Evolutionary conservation across 2,329 filamentous ascomycete genomes (phyloP), one percentile per base, ranked within the genome.

Genomic region (Neonectria hederae): DNA sequence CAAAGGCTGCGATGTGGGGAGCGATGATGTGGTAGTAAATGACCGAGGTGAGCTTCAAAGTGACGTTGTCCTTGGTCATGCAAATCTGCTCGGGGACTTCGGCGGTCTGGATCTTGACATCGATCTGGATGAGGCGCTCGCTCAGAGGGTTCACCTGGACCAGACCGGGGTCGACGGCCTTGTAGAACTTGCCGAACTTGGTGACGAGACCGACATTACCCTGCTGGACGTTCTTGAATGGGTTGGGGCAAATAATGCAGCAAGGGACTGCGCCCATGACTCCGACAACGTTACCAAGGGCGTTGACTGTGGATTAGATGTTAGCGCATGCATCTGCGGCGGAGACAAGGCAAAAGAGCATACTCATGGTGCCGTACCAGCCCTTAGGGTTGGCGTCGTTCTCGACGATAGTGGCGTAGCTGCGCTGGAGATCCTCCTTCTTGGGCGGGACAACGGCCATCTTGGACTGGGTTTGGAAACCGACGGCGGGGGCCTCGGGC

Each of bases 61-160:
- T 97, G 68, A 98, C 96, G 75, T 99, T 99, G 85, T 99, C 96
- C 84, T 98, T 98, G 79, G 96, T 99, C 94, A 99, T 99, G 86
- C 96, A 98, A 67, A 95, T 89, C 82, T 99, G 96, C 81, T 94
- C 90, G 19, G 95, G 95, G 24, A 99, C 96, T 84, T 99, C 91
- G 78, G 97, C 93, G 70, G 97, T 97, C 83, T 99, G 96, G 73
- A 98, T 97, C 89, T 98, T 99, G 83, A 99, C 96, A 79, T 99
- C 96, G 77, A 99, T 91, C 75, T 97, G 93, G 72, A 93, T 90
- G 45, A 99, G 86, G 63, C 86, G 88, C 84, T 99, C 96, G 74
- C 92, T 95, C 59, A 98, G 89, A 3, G 95, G 95, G 83, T 99
- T 99, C 85, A 99, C 90, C 84, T 97, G 97, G 80, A 98, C 93